A percentile compares a stretch with the other conserved stretches of the same genome.
These are phyloP conservation scores for Dittrichia graveolens DNA, from an alignment of 129 eudicot genomes.

Conservation along the genomic window DNA sequence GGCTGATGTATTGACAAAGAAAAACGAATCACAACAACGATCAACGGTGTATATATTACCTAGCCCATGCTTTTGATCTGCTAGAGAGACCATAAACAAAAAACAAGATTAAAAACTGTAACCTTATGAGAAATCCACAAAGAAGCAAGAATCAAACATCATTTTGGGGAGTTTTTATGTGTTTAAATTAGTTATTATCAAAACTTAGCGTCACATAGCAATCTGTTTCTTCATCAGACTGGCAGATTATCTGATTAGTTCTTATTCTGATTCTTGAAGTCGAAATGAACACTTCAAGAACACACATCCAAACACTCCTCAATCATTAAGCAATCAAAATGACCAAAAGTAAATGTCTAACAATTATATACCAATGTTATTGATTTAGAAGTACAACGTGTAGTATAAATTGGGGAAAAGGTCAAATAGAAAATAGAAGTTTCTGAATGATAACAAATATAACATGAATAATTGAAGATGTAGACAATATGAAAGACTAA, in stretches of 20 bases:
- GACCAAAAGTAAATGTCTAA: not conserved
- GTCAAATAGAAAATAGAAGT: constrained; percentile 25
- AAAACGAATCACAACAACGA: not conserved
- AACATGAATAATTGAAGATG: constrained; percentile 29
- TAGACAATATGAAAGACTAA: constrained; percentile 42
- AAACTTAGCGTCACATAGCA: too few relatives aligned
- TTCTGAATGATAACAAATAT: constrained; percentile 29
- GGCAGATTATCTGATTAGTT: too few relatives aligned
- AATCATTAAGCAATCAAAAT: constrained; percentile 18
- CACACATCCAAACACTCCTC: not conserved
- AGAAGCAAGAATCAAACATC: not conserved
- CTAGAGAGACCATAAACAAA: constrained; percentile 24
- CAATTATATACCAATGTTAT: constrained; percentile 19
- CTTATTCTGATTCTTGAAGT: too few relatives aligned
- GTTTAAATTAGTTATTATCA: too few relatives aligned
- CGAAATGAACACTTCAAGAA: not conserved
- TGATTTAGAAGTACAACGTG: constrained; percentile 11
- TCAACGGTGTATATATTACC: constrained; percentile 12
- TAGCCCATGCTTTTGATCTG: constrained; percentile 46
- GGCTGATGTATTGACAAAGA: constrained; percentile 2
- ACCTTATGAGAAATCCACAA: constrained; percentile 25
- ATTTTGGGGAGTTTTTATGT: constrained; percentile 5
- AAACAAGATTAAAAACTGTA: constrained; percentile 20
- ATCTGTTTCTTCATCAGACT: too few relatives aligned
- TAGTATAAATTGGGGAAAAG: constrained; percentile 10